Conservation (phyloP, 2,329 filamentous ascomycete species). For the Leptodontidium sp. region DNA sequence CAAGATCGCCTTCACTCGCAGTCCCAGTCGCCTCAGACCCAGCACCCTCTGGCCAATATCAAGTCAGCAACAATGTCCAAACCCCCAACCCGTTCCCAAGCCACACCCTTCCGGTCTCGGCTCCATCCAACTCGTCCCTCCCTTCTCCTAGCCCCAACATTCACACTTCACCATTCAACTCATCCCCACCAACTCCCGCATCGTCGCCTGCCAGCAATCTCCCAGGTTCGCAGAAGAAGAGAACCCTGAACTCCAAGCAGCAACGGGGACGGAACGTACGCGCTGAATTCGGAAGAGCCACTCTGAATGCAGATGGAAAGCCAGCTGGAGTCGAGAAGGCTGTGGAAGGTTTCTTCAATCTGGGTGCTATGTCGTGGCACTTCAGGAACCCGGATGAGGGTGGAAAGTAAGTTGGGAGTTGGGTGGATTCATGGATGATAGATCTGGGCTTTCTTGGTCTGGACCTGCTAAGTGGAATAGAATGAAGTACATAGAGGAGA, state of each 20-base stretch:
- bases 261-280: conserved; percentile 1
- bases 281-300: no score
- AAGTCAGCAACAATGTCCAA: no score
- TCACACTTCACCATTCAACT: background rate
- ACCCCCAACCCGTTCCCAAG: no score
- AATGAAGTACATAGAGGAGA: no score
- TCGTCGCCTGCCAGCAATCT: background rate
- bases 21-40: no score
- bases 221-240: background rate
- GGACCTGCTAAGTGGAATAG: no score
- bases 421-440: no score
- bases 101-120: background rate
- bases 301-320: background rate
- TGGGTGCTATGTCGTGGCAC: background rate
- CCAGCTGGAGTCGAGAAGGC: background rate
- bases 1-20: no score
- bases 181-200: background rate
- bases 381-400: background rate
- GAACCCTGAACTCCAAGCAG: background rate
- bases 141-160: background rate
- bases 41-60: no score
- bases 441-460: no score
- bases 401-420: no score
- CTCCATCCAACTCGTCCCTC: background rate
- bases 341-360: background rate